These are phyloP conservation scores for Thermoascus crustaceus DNA, from an alignment of 2,329 filamentous ascomycete species.

Conservation along the genomic window DNA sequence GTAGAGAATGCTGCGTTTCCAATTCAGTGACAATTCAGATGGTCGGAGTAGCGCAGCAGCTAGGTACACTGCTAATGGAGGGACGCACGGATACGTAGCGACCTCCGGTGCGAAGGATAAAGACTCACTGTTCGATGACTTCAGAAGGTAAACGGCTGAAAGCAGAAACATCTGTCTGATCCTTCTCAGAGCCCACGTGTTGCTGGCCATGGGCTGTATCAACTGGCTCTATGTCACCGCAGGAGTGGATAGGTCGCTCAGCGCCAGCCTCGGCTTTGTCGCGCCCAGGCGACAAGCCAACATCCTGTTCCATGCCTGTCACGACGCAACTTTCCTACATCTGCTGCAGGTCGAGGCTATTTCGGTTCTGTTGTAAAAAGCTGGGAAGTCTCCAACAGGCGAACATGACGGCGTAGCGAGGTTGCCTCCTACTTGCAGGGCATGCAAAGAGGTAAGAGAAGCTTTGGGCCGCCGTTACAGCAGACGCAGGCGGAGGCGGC, in stretches of 20 bases:
- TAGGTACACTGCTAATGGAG: slow-evolving; percentile 3
- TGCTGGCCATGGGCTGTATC: background rate
- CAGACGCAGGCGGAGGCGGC: too few species aligned
- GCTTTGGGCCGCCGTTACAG: too few species aligned
- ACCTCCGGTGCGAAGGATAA: background rate
- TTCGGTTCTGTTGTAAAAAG: background rate
- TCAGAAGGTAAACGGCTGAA: slow-evolving; percentile 20
- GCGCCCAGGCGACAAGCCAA: background rate
- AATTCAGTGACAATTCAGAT: slow-evolving; percentile 13
- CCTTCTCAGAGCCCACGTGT: too few species aligned
- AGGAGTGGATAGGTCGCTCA: background rate
- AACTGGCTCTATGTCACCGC: background rate
- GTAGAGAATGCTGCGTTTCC: slow-evolving; percentile 36
- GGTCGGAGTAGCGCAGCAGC: too few species aligned
- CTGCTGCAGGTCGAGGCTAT: background rate
- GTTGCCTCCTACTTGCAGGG: background rate
- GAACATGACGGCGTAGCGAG: background rate
- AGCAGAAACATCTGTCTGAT: slow-evolving; percentile 1
- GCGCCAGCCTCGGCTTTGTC: background rate
- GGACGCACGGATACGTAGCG: slow-evolving; percentile 1
- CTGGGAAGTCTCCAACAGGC: background rate
- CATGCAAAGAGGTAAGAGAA: background rate
- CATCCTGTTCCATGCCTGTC: background rate
- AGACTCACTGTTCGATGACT: slow-evolving; percentile 23
- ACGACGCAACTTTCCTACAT: background rate